These are phyloP conservation scores for Wickerhamiella kurtzmanii DNA, from an alignment of 805 yeast species.

Conservation along the genomic window DNA sequence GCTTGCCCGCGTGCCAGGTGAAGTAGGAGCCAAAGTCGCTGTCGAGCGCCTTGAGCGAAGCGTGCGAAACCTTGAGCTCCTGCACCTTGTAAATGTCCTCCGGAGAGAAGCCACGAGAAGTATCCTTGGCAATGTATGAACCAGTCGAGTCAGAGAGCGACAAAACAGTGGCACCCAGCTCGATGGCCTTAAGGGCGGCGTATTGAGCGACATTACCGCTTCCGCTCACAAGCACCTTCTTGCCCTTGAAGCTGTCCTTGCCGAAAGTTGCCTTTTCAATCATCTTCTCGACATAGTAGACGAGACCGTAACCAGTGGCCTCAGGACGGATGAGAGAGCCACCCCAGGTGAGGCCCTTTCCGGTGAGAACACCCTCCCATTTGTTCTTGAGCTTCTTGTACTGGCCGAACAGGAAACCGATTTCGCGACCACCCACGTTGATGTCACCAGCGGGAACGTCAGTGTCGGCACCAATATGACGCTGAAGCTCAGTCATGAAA, in stretches of 20 bases:
- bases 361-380: conserved; percentile 96
- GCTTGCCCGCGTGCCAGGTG: conserved; percentile 80
- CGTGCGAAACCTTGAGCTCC: conserved; percentile 66
- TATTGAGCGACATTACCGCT: conserved; percentile 98
- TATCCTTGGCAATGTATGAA: conserved; percentile 47
- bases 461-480: conserved; percentile 93
- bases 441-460: conserved; percentile 99
- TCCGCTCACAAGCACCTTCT: conserved; percentile 93
- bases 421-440: conserved; percentile 95
- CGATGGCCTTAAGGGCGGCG: conserved; percentile 95
- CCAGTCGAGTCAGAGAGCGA: conserved; percentile 95
- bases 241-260: conserved; percentile 80
- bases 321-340: conserved; percentile 98
- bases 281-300: conserved; percentile 96
- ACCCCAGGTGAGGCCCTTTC: conserved; percentile 97
- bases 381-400: conserved; percentile 82
- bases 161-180: conserved; percentile 90
- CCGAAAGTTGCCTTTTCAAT: conserved; percentile 84
- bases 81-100: conserved; percentile 74
- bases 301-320: conserved; percentile 97
- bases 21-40: conserved; percentile 26
- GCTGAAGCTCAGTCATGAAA: conserved; percentile 88
- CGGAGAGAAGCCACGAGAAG: conserved; percentile 59
- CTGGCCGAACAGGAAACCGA: conserved; percentile 93
- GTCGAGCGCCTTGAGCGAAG: conserved; percentile 27